Evolutionary conservation across 2,329 filamentous ascomycete genomes (phyloP), one percentile per base, ranked within the genome.

Genomic region (Hirsutella thompsonii): DNA sequence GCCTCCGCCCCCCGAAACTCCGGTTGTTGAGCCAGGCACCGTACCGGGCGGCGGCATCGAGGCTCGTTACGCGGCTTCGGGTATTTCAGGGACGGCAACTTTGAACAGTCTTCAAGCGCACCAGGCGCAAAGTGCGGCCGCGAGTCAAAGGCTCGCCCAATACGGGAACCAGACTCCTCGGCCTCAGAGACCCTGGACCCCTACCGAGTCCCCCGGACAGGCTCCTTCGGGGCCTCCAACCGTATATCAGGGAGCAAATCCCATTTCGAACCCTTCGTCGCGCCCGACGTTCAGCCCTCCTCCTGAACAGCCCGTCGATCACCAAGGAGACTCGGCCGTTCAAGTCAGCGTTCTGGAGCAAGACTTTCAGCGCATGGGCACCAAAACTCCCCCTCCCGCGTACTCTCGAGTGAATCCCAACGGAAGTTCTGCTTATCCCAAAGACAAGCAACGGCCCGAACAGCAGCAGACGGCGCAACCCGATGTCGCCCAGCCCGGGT

Each of bases 1-100:
- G 21, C 92, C 92, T 5, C 90, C 92, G 4, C 92, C 92, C 1
- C 92, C 92, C 8, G 90, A 96, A 59, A 96, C 92, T 0, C 87
- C 92, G 26, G 73, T 90, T 46, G 74, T 83, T 23, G 83, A 82
- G 33, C 84, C 83, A 1, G 79, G 76, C 16, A 70, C 69, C 40
- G 69, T 79, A n/a, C 77, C 81, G 2, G 78, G 79, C 41, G 86
- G 83, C 33, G 86, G 85, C 42, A 94, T 95, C 51, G 89, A 94
- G 58, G 85, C 87, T 39, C 78, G 88, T 42, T 95, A 93, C 69
- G 89, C 89, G 3, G 87, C 88, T 3, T 83, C 88, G 21, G 89
- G 89, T 29, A 94, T 94, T 47, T 85, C 88, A 3, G 89, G 88
- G 3, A 82, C 85, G 0, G 82, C 81, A 2, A 93, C 88, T 2